phyloP scores from a whole-genome alignment of 2,329 filamentous ascomycete species.

The Ophiostoma angusticollis region DNA sequence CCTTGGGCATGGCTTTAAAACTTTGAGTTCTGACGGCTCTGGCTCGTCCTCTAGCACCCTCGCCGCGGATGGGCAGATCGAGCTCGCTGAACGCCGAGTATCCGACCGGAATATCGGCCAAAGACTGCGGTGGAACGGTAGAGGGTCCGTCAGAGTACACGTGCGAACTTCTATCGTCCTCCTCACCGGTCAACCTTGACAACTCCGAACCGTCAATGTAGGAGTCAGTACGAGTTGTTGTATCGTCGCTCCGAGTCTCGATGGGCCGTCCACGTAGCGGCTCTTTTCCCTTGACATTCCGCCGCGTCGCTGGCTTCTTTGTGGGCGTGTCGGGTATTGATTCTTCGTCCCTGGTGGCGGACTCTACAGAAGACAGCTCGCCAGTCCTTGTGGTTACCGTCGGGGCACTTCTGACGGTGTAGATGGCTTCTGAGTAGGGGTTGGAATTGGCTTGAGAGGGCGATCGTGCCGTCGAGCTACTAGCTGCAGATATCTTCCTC shows the following conservation, averaged over 20 bases:
- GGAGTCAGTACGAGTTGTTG: conserved; percentile 18
- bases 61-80: conserved; percentile 39
- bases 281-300: conserved; percentile 4
- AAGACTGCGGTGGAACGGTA: conserved; percentile 34
- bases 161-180: conserved; percentile 18
- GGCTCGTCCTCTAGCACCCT: conserved; percentile 30
- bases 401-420: conserved; percentile 8
- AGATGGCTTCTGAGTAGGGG: neutral
- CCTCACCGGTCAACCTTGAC: conserved; percentile 5
- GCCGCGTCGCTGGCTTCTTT: conserved; percentile 11
- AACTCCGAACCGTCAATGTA: conserved; percentile 17
- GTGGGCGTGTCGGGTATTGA: conserved; percentile 19
- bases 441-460: neutral
- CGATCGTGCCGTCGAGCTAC: conserved; percentile 17
- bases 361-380: neutral
- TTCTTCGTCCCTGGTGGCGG: conserved; percentile 17
- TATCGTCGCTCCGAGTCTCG: conserved; percentile 19
- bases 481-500: neutral
- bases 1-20: conserved; percentile 48
- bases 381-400: neutral
- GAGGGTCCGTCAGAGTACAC: conserved; percentile 27
- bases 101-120: conserved; percentile 51
- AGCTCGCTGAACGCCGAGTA: conserved; percentile 55
- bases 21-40: conserved; percentile 42
- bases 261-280: conserved; percentile 18